Evolutionary conservation across 805 yeast genomes (phyloP), one percentile per base, ranked within the genome.

Genomic region (Candida krabiensis): DNA sequence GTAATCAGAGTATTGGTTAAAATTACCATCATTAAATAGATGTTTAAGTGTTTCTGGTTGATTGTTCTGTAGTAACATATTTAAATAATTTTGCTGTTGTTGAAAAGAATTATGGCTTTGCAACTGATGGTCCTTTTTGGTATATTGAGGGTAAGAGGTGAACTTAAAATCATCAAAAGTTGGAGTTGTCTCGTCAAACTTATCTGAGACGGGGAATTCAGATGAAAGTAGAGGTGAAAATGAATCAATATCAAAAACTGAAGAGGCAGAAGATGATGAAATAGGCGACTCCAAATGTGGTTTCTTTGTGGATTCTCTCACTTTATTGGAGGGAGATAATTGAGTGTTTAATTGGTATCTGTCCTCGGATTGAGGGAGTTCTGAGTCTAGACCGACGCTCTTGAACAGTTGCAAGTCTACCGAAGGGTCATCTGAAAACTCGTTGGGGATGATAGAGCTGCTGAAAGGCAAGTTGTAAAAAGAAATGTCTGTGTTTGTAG

Each of bases 251-350:
- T 46, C 50, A 28, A 46, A 46, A 4, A 46, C 18, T 6, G 53
- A 43, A 6, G 50, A 46, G 4, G 51, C 38, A 11, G 53, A 45
- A 2, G 49, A 43, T 4, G 53, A 44, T n/a, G 53, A 49, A 13
- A 44, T 19, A 2, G 53, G 53, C 9, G 50, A 49, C 35, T 46
- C 49, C 34, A 38, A 22, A 17, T 37, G 21, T 4, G 29, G 36
- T 13, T 15, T 32, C 11, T 21, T 7, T n/a, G n/a, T n/a, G n/a
- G n/a, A n/a, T n/a, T n/a, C n/a, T n/a, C n/a, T n/a, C 11, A 21
- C 11, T 8, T 21, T 7, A 21, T 21, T 21, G 7, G 24, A 21
- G 24, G 24, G 11, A 21, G 24, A 11, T 11, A 8, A 11, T 11
- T 21, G 24, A 21, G 7, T 8, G 24, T 21, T 8, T 7, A 21